phyloP scores from a whole-genome alignment of 176 grass and related monocot species.

The Panicum miliaceum region DNA sequence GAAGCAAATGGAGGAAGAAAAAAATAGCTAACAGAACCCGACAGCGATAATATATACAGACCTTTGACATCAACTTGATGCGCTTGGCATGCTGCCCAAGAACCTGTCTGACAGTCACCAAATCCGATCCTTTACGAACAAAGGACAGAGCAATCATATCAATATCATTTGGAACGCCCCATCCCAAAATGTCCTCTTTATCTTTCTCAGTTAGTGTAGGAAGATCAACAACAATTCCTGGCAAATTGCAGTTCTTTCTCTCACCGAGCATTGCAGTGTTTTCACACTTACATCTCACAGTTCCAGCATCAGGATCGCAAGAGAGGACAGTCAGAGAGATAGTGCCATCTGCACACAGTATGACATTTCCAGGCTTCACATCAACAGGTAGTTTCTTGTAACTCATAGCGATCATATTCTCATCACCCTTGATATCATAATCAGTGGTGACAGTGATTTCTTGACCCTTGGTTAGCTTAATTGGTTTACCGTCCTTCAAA shows the following conservation, averaged over 20 bases:
- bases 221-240: slow-evolving; percentile 88
- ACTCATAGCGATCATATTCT: slow-evolving; percentile 83
- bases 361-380: slow-evolving; percentile 86
- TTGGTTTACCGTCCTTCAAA: slow-evolving; percentile 83
- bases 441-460: slow-evolving; percentile 87
- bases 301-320: slow-evolving; percentile 80
- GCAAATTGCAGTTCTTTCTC: slow-evolving; percentile 94
- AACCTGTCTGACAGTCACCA: slow-evolving; percentile 72
- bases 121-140: slow-evolving; percentile 94
- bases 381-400: slow-evolving; percentile 93
- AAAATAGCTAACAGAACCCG: background rate
- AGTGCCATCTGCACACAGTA: slow-evolving; percentile 87
- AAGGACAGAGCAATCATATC: slow-evolving; percentile 93
- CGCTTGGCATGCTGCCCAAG: slow-evolving; percentile 77
- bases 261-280: slow-evolving; percentile 85
- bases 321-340: slow-evolving; percentile 80
- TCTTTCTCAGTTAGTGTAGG: slow-evolving; percentile 91
- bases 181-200: slow-evolving; percentile 81
- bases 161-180: slow-evolving; percentile 90
- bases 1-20: background rate
- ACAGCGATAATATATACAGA: slow-evolving; percentile 38
- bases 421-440: slow-evolving; percentile 86
- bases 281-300: slow-evolving; percentile 85
- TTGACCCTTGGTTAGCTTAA: slow-evolving; percentile 85
- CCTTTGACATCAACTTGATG: slow-evolving; percentile 98